phyloP scores from a whole-genome alignment of 495 filamentous ascomycete genomes.

The Xylaria acuta region DNA sequence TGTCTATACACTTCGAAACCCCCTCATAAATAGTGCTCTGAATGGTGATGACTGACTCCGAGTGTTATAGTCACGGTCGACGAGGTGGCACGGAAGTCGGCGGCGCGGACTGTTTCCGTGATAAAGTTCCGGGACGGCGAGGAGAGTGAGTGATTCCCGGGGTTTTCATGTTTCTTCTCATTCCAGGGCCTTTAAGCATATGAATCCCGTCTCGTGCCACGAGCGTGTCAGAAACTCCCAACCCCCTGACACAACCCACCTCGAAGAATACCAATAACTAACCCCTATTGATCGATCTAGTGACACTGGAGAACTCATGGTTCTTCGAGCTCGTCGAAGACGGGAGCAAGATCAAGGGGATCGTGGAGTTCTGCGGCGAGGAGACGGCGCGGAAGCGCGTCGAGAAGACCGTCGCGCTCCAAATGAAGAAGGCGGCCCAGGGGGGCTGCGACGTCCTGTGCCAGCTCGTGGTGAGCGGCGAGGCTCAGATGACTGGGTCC shows the following conservation, averaged over 20 bases:
- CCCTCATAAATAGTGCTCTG: not conserved
- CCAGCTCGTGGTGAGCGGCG: no score
- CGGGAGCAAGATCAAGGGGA: not conserved
- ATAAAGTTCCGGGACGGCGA: not conserved
- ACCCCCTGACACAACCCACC: no score
- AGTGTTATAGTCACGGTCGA: not conserved
- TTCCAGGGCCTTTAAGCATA: not conserved
- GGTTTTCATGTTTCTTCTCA: not conserved
- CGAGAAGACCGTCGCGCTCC: not conserved
- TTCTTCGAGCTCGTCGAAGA: constrained; percentile 2
- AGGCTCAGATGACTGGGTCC: no score
- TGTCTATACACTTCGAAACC: no score
- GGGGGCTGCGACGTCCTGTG: not conserved
- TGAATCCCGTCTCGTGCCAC: no score
- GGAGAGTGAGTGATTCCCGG: not conserved
- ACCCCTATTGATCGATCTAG: not conserved
- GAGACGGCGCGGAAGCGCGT: not conserved
- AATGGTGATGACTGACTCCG: not conserved
- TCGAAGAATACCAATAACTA: not conserved
- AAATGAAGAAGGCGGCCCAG: not conserved
- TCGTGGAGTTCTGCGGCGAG: not conserved
- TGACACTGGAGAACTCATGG: not conserved
- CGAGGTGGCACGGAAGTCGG: not conserved
- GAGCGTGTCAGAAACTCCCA: not conserved
- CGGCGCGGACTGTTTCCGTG: not conserved